Percentiles rank a stretch among this genome's conserved stretches.
Conservation (phyloP, 805 yeast genomes). For the Ogataea parapolymorpha region DNA sequence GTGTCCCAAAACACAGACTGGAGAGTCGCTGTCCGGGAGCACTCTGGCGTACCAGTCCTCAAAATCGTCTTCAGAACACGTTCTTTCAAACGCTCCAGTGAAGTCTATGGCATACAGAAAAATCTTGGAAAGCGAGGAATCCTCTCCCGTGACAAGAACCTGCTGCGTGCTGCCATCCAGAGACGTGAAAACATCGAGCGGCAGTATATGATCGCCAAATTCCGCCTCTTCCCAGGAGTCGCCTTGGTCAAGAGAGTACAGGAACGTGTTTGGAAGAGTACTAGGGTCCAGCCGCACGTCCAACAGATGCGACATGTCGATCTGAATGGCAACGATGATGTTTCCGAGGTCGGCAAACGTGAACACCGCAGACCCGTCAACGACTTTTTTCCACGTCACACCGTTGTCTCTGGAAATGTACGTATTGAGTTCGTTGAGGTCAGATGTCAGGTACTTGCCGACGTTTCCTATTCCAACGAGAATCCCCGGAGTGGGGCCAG, state of each 20-base stretch:
- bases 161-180: conserved; percentile 67
- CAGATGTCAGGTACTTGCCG: conserved; percentile 46
- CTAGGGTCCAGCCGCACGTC: conserved; percentile 32
- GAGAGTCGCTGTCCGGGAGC: conserved; percentile 29
- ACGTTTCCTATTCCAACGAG: conserved; percentile 74
- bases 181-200: conserved; percentile 38
- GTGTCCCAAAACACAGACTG: conserved; percentile 66
- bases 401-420: conserved; percentile 79
- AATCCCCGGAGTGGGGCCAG: conserved; percentile 56
- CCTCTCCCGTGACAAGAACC: conserved; percentile 49
- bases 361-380: conserved; percentile 50
- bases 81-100: conserved; percentile 46
- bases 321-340: conserved; percentile 58
- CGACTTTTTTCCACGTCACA: conserved; percentile 57
- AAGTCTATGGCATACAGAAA: conserved; percentile 49
- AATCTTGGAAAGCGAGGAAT: conserved; percentile 4
- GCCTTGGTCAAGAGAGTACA: conserved; percentile 73
- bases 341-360: conserved; percentile 80
- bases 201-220: conserved; percentile 38
- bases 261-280: conserved; percentile 20
- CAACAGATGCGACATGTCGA: conserved; percentile 16
- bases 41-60: conserved; percentile 62
- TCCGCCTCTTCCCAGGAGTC: conserved; percentile 52
- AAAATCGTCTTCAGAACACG: conserved; percentile 50
- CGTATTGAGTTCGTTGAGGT: conserved; percentile 33